These are phyloP conservation scores for Cerrena zonata DNA, from an alignment of 1,284 basidiomycete species.

Conservation along the genomic window DNA sequence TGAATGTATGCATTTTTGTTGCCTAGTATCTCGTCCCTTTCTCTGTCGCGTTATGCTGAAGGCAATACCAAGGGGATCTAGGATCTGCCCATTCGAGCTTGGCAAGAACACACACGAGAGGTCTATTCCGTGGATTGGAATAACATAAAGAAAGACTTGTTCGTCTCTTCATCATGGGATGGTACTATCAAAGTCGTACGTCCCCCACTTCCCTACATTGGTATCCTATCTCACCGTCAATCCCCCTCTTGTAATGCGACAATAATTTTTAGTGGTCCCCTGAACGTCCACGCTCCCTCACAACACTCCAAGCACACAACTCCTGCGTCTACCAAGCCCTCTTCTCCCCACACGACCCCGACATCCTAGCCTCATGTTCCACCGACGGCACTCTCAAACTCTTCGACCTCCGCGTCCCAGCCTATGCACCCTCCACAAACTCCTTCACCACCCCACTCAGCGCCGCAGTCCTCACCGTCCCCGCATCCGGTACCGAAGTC, in stretches of 20 bases:
- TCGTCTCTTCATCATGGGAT: constrained; percentile 90
- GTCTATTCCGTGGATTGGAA: constrained; percentile 97
- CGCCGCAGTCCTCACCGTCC: constrained; percentile 62
- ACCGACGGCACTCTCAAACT: constrained; percentile 79
- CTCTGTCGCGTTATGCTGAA: constrained; percentile 14
- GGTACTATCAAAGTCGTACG: constrained; percentile 80
- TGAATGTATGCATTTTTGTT: constrained; percentile 53
- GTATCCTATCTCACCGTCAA: not conserved
- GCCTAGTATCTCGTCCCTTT: not conserved
- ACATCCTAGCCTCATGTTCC: constrained; percentile 76
- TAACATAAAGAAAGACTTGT: constrained; percentile 86
- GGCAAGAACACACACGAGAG: constrained; percentile 91
- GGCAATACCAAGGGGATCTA: constrained; percentile 34
- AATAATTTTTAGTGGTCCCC: constrained; percentile 82
- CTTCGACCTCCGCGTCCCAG: constrained; percentile 68
- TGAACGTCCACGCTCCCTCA: constrained; percentile 69
- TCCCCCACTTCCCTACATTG: not conserved
- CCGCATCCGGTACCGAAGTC: constrained; percentile 65
- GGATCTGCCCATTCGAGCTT: constrained; percentile 84
- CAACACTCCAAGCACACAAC: constrained; percentile 77
- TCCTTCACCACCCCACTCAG: constrained; percentile 58
- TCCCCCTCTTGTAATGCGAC: too few species aligned
- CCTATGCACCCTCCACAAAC: constrained; percentile 39
- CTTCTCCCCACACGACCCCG: constrained; percentile 88
- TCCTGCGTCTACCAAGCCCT: constrained; percentile 84